phyloP scores from a whole-genome alignment of 805 yeast genomes.

The Candida quercuum region DNA sequence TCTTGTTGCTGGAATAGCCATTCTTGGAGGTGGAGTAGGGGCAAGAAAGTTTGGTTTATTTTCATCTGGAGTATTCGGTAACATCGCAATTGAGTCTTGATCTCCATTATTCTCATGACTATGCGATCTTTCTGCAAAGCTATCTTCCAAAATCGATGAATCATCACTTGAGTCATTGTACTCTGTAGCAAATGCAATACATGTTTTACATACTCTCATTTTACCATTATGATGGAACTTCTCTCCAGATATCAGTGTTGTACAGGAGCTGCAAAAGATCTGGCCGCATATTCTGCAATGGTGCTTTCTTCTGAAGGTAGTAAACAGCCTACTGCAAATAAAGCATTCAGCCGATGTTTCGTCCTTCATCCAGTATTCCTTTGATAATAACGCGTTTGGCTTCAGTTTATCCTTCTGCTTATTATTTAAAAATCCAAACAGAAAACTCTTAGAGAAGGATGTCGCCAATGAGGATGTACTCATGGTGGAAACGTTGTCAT shows the following conservation, averaged over 20 bases:
- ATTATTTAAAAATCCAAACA: conserved; percentile 35
- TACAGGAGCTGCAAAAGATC: conserved; percentile 83
- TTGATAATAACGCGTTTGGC: conserved; percentile 29
- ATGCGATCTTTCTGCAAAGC: conserved; percentile 17
- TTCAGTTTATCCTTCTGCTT: conserved; percentile 20
- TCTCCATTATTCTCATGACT: conserved; percentile 16
- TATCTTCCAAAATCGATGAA: conserved; percentile 34
- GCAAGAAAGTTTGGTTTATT: conserved; percentile 26
- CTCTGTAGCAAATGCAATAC: conserved; percentile 55
- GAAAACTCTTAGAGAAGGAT: conserved; percentile 35
- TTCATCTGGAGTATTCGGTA: conserved; percentile 17
- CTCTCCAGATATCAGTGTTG: conserved; percentile 63
- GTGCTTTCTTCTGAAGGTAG: conserved; percentile 85
- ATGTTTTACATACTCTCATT: conserved; percentile 72
- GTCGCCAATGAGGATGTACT: conserved; percentile 38
- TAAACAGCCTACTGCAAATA: conserved; percentile 72
- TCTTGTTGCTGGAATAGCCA: conserved; percentile 80
- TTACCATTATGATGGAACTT: conserved; percentile 60
- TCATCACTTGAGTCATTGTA: conserved; percentile 76
- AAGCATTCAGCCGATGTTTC: conserved; percentile 86
- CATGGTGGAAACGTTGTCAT: conserved; percentile 29
- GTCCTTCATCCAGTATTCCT: conserved; percentile 95
- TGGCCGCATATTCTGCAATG: conserved; percentile 97
- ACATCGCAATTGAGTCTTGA: conserved; percentile 7
- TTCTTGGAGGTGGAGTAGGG: conserved; percentile 57